Evolutionary conservation across 805 yeast species (phyloP), one percentile per base, ranked within the genome.

Genomic region (Phaffomyces thermotolerans): DNA sequence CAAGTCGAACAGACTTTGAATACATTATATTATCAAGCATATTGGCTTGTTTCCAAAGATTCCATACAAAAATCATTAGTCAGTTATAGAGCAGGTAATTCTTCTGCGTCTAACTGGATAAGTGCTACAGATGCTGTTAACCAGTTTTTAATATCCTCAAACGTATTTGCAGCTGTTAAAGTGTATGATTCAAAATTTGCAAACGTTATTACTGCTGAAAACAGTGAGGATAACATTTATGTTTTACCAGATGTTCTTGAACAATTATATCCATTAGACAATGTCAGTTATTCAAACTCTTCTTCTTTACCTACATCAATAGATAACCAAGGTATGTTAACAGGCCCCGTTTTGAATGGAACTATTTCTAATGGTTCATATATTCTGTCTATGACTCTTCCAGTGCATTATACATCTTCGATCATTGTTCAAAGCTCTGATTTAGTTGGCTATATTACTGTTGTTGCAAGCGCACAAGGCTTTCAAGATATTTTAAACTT

Each of bases 351-450:
- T 1, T 41, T 64, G 15, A 76, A 78, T 51, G 60, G 39, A 8
- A 56, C 54, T 0, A 10, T 27, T 10, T 13, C 10, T 27, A 27
- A 27, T 27, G 29, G 29, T 27, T 46, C 69, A 2, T 81, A 73
- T 53, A 73, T 78, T 51, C 67, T 86, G 72, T 86, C 95, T 1
- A 66, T 89, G 63, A 84, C 96, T 0, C 52, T 87, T 5, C 93
- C 96, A 0, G 73, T 89, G 3, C 81, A 72, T 53, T 75, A 87
- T 15, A 82, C 84, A 51, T 71, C 81, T n/a, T 81, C 95, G 2
- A 81, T 85, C 20, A 63, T 81, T 36, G 63, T 81, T 20, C 64
- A 71, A n/a, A 29, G 52, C 2, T 34, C 46, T 3, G 70, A 74
- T 20, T 66, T 85, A 7, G 73, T 80, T 2, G 96, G 96, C 0